Percentiles rank a stretch among this genome's conserved stretches.
Evolutionary conservation across 2,329 filamentous ascomycete species (phyloP).

Genomic region (Diplodia intermedia): DNA sequence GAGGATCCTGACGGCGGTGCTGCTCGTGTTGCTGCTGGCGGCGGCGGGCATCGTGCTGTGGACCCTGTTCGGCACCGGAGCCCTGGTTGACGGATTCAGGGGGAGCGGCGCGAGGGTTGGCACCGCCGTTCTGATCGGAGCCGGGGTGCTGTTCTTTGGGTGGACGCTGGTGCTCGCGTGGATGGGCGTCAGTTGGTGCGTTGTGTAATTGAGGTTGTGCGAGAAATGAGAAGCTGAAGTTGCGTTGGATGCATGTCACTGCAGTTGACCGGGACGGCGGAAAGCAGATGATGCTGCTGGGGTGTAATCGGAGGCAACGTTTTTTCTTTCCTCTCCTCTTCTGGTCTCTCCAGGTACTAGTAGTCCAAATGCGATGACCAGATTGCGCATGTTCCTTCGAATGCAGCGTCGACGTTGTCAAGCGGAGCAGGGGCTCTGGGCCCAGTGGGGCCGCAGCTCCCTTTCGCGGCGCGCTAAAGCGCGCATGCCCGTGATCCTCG

Average conservation of each 20-base stretch:
- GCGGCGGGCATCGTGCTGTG: constrained; percentile 45
- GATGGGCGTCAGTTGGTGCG: constrained; percentile 49
- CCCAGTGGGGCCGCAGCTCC: constrained; percentile 18
- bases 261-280: background rate
- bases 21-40: constrained; percentile 40
- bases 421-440: constrained; percentile 1
- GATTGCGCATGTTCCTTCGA: too few species aligned
- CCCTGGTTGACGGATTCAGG: constrained; percentile 33
- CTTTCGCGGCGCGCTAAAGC: constrained; percentile 25
- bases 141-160: constrained; percentile 46
- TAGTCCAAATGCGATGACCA: too few species aligned
- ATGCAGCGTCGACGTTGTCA: background rate
- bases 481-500: constrained; percentile 28
- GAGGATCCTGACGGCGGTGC: constrained; percentile 41
- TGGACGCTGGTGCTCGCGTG: constrained; percentile 44
- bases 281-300: background rate
- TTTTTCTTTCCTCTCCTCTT: too few species aligned
- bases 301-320: background rate
- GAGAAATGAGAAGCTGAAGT: too few species aligned
- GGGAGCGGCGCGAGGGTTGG: constrained; percentile 46
- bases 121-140: constrained; percentile 44
- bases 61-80: constrained; percentile 45
- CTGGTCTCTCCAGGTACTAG: too few species aligned
- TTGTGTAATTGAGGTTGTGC: constrained; percentile 38
- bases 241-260: too few species aligned